Percentiles rank a stretch among this genome's conserved stretches.
Evolutionary conservation across 768 basidiomycete species (phyloP).

Genomic region (Dacryopinax primogenitus): DNA sequence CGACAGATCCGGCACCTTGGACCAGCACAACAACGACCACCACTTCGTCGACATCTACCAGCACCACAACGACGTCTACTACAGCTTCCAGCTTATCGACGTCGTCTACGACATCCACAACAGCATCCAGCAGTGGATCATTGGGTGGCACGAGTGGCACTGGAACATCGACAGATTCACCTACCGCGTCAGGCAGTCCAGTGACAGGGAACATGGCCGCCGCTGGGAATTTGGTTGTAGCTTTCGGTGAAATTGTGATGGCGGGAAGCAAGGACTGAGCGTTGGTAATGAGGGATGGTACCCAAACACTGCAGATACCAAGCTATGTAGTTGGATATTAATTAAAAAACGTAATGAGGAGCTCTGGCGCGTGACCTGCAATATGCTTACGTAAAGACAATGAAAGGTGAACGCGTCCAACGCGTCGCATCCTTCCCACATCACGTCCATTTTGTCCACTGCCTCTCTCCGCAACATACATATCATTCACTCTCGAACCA

Average conservation of each 20-base stretch:
- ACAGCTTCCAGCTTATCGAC: background rate
- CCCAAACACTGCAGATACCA: no score
- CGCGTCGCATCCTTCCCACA: background rate
- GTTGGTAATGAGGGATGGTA: no score
- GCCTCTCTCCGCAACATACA: background rate
- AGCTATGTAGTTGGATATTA: no score
- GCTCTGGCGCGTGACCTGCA: background rate
- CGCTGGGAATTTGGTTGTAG: background rate
- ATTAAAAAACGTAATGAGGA: background rate
- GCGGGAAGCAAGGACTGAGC: no score
- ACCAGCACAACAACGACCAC: background rate
- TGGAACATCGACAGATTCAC: no score
- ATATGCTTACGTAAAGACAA: slow-evolving; percentile 7
- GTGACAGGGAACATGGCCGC: background rate
- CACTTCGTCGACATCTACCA: background rate
- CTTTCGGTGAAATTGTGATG: background rate
- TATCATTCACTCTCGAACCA: background rate
- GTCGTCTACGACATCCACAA: background rate
- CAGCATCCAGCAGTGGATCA: background rate
- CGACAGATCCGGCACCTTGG: background rate
- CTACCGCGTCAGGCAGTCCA: no score
- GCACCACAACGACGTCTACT: background rate
- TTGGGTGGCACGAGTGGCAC: no score
- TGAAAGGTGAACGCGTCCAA: slow-evolving; percentile 5
- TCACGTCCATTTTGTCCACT: background rate